phyloP scores from a whole-genome alignment of 2,329 filamentous ascomycete genomes.

The Diaporthe citriasiana region DNA sequence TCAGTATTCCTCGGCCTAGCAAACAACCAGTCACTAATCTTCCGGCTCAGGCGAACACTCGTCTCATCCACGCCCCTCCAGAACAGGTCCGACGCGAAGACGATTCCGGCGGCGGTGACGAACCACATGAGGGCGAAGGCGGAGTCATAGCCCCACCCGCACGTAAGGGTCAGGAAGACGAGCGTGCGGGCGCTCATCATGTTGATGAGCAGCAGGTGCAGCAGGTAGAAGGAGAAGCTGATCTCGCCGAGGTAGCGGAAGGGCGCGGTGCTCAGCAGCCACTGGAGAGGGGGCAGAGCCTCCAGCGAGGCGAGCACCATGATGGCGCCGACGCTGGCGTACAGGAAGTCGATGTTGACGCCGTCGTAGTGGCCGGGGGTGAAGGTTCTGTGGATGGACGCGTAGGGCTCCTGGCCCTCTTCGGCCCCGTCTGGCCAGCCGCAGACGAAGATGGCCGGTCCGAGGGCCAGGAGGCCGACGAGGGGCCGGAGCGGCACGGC shows the following conservation, averaged over 20 bases:
- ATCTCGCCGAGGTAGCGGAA: conserved; percentile 52
- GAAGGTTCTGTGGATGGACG: conserved; percentile 43
- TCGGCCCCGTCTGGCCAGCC: background rate
- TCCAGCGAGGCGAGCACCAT: conserved; percentile 48
- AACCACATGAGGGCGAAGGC: conserved; percentile 2
- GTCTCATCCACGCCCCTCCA: conserved; percentile 13
- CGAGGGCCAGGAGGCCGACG: conserved; percentile 51
- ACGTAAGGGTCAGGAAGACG: background rate
- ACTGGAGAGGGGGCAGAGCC: conserved; percentile 45
- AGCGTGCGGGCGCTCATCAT: conserved; percentile 17
- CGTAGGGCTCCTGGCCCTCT: background rate
- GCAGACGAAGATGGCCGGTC: background rate
- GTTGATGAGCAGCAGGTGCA: conserved; percentile 44
- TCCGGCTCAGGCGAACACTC: background rate
- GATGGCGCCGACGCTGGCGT: conserved; percentile 52
- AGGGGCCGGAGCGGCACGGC: conserved; percentile 47
- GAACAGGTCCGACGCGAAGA: conserved; percentile 1
- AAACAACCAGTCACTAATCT: conserved; percentile 8
- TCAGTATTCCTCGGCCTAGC: conserved; percentile 2
- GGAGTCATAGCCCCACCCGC: background rate
- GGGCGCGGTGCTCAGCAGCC: conserved; percentile 47
- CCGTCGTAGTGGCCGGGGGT: conserved; percentile 37
- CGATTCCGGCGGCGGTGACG: background rate
- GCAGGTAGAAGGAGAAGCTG: conserved; percentile 52
- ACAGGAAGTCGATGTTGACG: conserved; percentile 45